A percentile compares a stretch with the other conserved stretches of the same genome.
phyloP scores from a whole-genome alignment of 1,284 basidiomycete species.

The Chiua sp. region DNA sequence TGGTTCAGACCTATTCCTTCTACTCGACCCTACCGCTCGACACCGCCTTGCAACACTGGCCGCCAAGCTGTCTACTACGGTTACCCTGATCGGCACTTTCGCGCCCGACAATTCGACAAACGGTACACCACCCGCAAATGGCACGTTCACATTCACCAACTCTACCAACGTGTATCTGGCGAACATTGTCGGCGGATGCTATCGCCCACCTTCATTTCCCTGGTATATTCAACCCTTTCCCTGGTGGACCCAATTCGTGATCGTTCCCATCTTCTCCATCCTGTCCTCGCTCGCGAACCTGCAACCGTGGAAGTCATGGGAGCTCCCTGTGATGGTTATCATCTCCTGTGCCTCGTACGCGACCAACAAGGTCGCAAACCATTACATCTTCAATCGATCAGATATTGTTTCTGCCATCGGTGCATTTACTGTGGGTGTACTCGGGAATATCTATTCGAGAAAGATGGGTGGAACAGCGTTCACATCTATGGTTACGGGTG shows the following conservation, averaged over 20 bases:
- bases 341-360: slow-evolving; percentile 84
- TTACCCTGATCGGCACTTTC: slow-evolving; percentile 71
- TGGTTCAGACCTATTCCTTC: slow-evolving; percentile 84
- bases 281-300: slow-evolving; percentile 78
- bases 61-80: slow-evolving; percentile 50
- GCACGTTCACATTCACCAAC: slow-evolving; percentile 80
- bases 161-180: slow-evolving; percentile 44
- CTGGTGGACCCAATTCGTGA: slow-evolving; percentile 75
- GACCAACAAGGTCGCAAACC: slow-evolving; percentile 80
- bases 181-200: slow-evolving; percentile 70
- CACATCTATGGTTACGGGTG: slow-evolving; percentile 88
- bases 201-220: slow-evolving; percentile 62
- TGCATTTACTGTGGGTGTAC: slow-evolving; percentile 81
- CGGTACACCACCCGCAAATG: slow-evolving; percentile 54
- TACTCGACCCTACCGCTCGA: slow-evolving; percentile 70
- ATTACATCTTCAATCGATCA: slow-evolving; percentile 85
- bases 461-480: slow-evolving; percentile 90
- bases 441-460: slow-evolving; percentile 86
- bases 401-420: slow-evolving; percentile 89
- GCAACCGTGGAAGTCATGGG: slow-evolving; percentile 72
- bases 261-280: slow-evolving; percentile 84
- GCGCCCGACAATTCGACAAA: slow-evolving; percentile 63
- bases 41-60: slow-evolving; percentile 57
- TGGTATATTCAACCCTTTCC: slow-evolving; percentile 87
- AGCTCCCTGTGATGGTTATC: slow-evolving; percentile 83